phyloP scores from a whole-genome alignment of 225 moss, liverwort and hornwort species.

The Antitrichia curtipendula region DNA sequence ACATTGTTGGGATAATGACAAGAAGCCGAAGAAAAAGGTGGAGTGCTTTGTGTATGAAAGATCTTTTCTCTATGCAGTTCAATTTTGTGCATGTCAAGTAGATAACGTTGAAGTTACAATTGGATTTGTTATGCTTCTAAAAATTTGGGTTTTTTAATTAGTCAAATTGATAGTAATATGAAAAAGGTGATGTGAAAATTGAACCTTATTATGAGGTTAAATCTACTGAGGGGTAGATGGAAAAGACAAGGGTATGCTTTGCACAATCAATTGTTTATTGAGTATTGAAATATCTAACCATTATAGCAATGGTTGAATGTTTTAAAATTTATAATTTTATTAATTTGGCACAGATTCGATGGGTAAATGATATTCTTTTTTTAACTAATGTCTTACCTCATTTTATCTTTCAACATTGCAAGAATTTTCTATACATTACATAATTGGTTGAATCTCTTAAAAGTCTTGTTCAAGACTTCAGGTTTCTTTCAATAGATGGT shows the following conservation, averaged over 20 bases:
- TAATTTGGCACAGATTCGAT: too few relatives aligned
- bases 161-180: not conserved
- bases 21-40: not conserved
- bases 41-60: not conserved
- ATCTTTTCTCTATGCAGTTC: not conserved
- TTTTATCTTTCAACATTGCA: too few relatives aligned
- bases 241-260: not conserved
- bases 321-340: too few relatives aligned
- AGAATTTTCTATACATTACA: too few relatives aligned
- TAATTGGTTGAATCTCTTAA: too few relatives aligned
- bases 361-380: too few relatives aligned
- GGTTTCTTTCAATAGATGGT: not conserved
- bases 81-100: not conserved
- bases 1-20: not conserved
- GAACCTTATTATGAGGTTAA: not conserved
- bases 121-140: not conserved
- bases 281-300: not conserved
- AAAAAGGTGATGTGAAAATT: not conserved
- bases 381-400: too few relatives aligned
- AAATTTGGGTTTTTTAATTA: not conserved
- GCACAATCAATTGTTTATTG: too few relatives aligned
- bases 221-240: rapidly evolving
- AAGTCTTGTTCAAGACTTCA: too few relatives aligned
- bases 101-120: too few relatives aligned
- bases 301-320: too few relatives aligned